Base-by-base conservation (phyloP, 495 filamentous ascomycete species). In the Penicillium parvum region DNA sequence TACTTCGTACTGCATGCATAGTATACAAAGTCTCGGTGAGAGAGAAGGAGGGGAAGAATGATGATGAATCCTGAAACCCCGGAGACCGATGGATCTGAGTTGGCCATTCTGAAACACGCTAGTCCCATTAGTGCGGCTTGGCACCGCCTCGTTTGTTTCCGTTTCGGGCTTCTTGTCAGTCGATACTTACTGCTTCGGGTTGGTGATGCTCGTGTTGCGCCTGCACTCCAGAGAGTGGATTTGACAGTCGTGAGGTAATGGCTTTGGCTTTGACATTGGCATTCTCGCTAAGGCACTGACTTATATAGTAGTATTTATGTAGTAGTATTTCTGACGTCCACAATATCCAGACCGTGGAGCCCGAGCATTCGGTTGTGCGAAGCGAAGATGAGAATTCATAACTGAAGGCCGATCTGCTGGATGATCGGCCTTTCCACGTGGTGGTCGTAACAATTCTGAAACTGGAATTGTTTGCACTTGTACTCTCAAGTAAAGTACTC, bases 31-130 rank as follows among this genome's bases (percentile, higher is more conserved):
- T 12, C 26, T 32, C 37, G 25, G 34, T 40, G 32, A 26, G 32
- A 16, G 3, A 7, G 20, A 18, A 9, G 6, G 12, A 32, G 16
- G 36, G 40, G 37, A 19, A 30, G 12, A 22, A 20, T 15, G 15
- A 20, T 17, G 35, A 27, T 40, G 25, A 38, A 55, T 45, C 23
- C 51, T 58, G 56, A 59, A 59, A 59, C 56, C 46, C 52, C 47
- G 29, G 40, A 49, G 37, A 23, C 20, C 30, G 34, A 52, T 55
- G 55, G 55, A 58, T 52, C 55, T 55, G 43, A 42, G 28, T 32
- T 47, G 33, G 32, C 26, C 21, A 40, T 48, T 37, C 35, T 59
- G 56, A 59, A 59, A 59, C 56, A 57, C 56, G 26, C 52, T 49
- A 56, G 44, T n/a, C 34, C 22, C 5, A 21, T 42, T 55, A 58